Percentiles rank a stretch among this genome's conserved stretches.
These are phyloP conservation scores for Polychytrium aggregatum DNA, from an alignment of 192 early-diverging fungal genomes.

Conservation along the genomic window DNA sequence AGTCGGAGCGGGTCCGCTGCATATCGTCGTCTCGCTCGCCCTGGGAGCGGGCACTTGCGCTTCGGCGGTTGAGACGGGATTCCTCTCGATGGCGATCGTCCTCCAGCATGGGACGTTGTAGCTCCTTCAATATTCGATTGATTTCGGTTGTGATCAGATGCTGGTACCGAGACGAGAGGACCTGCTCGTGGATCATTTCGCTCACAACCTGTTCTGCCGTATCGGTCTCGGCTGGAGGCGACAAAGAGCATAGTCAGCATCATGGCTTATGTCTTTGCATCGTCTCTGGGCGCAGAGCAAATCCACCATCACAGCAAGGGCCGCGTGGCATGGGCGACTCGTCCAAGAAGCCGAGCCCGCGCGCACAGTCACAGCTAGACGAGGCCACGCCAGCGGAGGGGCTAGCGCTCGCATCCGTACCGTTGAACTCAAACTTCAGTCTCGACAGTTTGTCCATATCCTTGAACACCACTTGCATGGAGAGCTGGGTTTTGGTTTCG, in stretches of 20 bases:
- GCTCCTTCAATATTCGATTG: constrained; percentile 67
- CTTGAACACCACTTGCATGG: constrained; percentile 65
- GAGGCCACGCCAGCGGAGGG: too few relatives aligned
- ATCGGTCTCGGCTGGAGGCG: constrained; percentile 48
- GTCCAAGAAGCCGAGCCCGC: neutral
- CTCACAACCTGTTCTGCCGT: constrained; percentile 70
- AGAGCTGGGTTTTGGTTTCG: constrained; percentile 52
- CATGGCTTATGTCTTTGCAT: too few relatives aligned
- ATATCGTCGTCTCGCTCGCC: too few relatives aligned
- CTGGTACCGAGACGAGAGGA: constrained; percentile 60
- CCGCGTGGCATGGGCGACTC: neutral
- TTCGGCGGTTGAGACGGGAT: too few relatives aligned
- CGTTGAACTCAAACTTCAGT: constrained; percentile 78
- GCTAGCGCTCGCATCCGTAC: neutral
- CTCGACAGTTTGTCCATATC: constrained; percentile 65
- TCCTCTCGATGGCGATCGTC: constrained; percentile 55
- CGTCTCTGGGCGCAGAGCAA: too few relatives aligned
- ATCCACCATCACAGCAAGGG: too few relatives aligned
- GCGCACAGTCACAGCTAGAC: too few relatives aligned
- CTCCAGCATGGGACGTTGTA: constrained; percentile 39
- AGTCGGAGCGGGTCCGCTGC: too few relatives aligned
- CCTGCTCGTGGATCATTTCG: constrained; percentile 76
- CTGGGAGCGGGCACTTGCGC: too few relatives aligned
- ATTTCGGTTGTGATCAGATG: constrained; percentile 71
- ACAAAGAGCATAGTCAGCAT: too few relatives aligned